Conservation (phyloP, 2,329 filamentous ascomycete genomes). For the Biscogniauxia marginata region DNA sequence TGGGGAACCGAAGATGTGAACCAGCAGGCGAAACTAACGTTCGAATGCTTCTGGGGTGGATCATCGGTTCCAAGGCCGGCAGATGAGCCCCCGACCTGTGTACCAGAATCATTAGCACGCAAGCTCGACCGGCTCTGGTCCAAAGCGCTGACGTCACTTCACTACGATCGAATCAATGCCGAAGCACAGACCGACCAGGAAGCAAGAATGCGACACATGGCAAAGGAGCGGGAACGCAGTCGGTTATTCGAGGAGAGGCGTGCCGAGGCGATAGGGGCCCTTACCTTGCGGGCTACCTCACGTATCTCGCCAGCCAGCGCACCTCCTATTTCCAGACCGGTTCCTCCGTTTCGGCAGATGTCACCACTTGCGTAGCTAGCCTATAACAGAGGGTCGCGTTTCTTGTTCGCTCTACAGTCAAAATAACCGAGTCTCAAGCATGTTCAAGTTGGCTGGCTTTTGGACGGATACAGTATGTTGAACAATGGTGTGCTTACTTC, state of each 20-base stretch:
- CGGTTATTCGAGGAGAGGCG: conserved; percentile 49
- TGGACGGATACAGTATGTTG: no score
- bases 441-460: no score
- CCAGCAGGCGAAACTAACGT: conserved; percentile 45
- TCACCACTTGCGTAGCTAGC: not conserved
- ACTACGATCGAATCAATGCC: conserved; percentile 40
- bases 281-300: conserved; percentile 28
- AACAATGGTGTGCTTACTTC: not conserved
- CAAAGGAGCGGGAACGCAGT: conserved; percentile 49
- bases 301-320: conserved; percentile 16
- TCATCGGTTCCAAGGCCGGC: conserved; percentile 43
- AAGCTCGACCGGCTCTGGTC: conserved; percentile 50
- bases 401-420: not conserved
- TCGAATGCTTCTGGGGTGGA: conserved; percentile 57
- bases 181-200: conserved; percentile 46
- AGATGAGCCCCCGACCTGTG: conserved; percentile 37
- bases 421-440: not conserved
- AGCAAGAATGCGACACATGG: conserved; percentile 41
- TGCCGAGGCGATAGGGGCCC: conserved; percentile 43
- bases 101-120: conserved; percentile 39
- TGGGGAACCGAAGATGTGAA: conserved; percentile 52
- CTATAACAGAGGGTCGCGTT: not conserved
- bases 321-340: conserved; percentile 9
- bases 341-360: conserved; percentile 6
- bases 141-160: conserved; percentile 44